These are phyloP conservation scores for Schizophyllum amplum DNA, from an alignment of 1,284 basidiomycete species.

Conservation along the genomic window DNA sequence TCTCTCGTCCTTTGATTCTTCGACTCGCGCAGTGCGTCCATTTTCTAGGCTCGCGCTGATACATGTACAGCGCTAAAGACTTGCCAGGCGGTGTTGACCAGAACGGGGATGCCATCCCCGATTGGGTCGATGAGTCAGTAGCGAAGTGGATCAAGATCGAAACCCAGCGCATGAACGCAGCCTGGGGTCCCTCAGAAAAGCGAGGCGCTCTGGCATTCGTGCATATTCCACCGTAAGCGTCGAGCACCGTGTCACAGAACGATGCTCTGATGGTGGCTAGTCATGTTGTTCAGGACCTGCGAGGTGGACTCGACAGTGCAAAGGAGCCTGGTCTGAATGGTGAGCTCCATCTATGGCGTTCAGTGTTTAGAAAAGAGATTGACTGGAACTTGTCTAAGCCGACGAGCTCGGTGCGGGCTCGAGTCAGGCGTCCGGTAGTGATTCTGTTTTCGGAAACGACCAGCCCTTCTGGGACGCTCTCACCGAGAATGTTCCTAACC, in stretches of 20 bases:
- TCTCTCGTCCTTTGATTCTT: conserved; percentile 62
- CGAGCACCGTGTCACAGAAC: conserved; percentile 9
- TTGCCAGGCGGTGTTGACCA: conserved; percentile 43
- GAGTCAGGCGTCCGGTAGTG: conserved; percentile 40
- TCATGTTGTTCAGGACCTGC: conserved; percentile 43
- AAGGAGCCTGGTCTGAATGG: conserved; percentile 58
- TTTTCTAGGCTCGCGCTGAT: background rate
- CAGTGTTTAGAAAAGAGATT: background rate
- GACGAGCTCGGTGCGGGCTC: conserved; percentile 50
- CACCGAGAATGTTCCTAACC: conserved; percentile 50
- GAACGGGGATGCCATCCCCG: conserved; percentile 39
- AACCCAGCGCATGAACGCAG: conserved; percentile 39
- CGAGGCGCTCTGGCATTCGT: conserved; percentile 58
- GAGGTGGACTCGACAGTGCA: conserved; percentile 37
- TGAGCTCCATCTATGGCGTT: conserved; percentile 15
- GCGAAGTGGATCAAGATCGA: conserved; percentile 51
- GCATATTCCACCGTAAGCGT: conserved; percentile 61
- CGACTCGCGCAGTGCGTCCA: conserved; percentile 51
- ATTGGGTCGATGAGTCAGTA: conserved; percentile 61
- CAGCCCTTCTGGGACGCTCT: conserved; percentile 53
- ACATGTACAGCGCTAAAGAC: no score
- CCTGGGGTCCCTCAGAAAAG: conserved; percentile 46
- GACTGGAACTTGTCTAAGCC: conserved; percentile 24
- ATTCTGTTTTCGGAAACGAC: conserved; percentile 36
- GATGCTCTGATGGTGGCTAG: conserved; percentile 24